A percentile compares a stretch with the other conserved stretches of the same genome.
phyloP scores from a whole-genome alignment of 306 rosid species.

The Rosa persica region DNA sequence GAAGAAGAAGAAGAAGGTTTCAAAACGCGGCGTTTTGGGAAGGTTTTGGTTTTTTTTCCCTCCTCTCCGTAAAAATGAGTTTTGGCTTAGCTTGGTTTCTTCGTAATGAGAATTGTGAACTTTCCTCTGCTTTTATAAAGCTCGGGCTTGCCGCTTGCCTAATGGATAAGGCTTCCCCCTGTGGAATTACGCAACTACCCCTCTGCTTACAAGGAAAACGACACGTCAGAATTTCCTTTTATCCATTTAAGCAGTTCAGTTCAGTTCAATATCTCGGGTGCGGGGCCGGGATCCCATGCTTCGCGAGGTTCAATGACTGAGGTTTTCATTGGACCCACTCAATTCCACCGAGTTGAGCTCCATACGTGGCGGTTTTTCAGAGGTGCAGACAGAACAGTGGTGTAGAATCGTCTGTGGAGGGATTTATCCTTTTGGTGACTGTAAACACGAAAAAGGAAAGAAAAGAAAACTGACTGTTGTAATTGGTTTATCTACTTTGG shows the following conservation, averaged over 20 bases:
- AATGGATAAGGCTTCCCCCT: constrained; percentile 55
- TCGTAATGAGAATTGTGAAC: not conserved
- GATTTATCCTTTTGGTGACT: not conserved
- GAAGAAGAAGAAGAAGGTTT: not conserved
- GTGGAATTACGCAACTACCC: constrained; percentile 20
- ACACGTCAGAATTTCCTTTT: constrained; percentile 21
- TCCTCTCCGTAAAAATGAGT: not conserved
- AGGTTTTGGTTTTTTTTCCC: not conserved
- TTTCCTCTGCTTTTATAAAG: constrained; percentile 50
- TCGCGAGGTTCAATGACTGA: constrained; percentile 3
- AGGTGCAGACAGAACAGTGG: not conserved
- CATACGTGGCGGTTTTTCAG: not conserved
- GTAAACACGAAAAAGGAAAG: not conserved
- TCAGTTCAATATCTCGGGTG: constrained; percentile 6
- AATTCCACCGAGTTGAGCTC: too few relatives aligned
- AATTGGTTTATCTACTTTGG: too few relatives aligned
- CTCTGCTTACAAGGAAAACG: constrained; percentile 19
- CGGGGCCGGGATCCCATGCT: constrained; percentile 1
- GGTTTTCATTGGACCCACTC: constrained; percentile 3
- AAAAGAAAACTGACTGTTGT: not conserved
- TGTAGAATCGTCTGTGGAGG: not conserved
- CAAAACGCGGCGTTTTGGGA: not conserved
- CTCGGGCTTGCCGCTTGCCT: constrained; percentile 26
- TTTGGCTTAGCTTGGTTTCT: constrained; percentile 17
- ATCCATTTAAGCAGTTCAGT: constrained; percentile 1